phyloP scores from a whole-genome alignment of 1,139 yeast genomes.

The Protomyces pachydermus region DNA sequence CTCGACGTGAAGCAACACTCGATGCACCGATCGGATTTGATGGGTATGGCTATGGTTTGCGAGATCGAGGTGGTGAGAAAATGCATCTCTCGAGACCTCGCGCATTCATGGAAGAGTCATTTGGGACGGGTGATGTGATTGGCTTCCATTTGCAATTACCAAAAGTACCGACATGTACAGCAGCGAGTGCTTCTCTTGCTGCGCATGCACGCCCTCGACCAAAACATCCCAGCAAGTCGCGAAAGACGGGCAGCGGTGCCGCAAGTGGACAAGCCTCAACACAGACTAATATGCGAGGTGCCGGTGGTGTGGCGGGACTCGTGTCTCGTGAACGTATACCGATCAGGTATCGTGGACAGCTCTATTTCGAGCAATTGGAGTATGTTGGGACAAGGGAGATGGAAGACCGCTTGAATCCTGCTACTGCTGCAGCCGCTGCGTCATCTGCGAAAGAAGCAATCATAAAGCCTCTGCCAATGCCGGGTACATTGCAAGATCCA shows the following conservation, averaged over 20 bases:
- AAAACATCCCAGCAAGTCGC: background rate
- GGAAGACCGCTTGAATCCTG: conserved; percentile 69
- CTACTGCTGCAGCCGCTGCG: conserved; percentile 26
- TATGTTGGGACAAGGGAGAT: conserved; percentile 69
- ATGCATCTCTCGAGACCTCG: conserved; percentile 69
- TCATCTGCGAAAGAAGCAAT: conserved; percentile 31
- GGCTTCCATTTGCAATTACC: conserved; percentile 80
- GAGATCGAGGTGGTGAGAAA: conserved; percentile 76
- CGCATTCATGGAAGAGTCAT: conserved; percentile 51
- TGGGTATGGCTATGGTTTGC: conserved; percentile 84
- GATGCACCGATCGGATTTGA: conserved; percentile 97
- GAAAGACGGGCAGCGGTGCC: background rate
- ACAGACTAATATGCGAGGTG: conserved; percentile 34
- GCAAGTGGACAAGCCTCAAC: background rate
- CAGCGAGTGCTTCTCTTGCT: background rate
- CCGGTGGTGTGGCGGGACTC: conserved; percentile 27
- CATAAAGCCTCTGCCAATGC: conserved; percentile 30
- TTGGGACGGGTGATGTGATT: conserved; percentile 71
- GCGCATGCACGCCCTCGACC: background rate
- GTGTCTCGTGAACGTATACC: conserved; percentile 80
- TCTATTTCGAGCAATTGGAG: conserved; percentile 82
- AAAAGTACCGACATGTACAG: conserved; percentile 16
- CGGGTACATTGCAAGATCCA: conserved; percentile 42
- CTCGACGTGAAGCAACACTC: conserved; percentile 76
- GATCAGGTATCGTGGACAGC: conserved; percentile 68